Evolutionary conservation across 148 eudicot genomes (phyloP).

Genomic region (Amaranthus palmeri): DNA sequence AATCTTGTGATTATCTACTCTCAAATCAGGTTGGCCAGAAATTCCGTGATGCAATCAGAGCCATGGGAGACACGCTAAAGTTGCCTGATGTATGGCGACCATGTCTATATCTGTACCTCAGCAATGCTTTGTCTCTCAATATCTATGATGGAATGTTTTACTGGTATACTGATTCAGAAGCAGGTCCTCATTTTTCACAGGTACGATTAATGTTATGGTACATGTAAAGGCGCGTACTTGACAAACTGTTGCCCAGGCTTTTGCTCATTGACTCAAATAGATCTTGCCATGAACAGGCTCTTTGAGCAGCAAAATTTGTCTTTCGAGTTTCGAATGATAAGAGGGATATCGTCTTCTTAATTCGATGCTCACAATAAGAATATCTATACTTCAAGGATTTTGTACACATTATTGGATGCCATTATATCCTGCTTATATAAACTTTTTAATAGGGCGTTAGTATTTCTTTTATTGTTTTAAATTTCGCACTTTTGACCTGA

Average conservation of each 20-base stretch:
- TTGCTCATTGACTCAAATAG: not conserved
- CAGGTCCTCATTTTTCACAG: conserved; percentile 80
- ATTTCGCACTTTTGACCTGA: not conserved
- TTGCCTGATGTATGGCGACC: conserved; percentile 87
- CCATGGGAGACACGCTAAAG: conserved; percentile 80
- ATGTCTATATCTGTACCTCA: conserved; percentile 78
- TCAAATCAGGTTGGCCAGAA: conserved; percentile 54
- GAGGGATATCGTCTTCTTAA: too few relatives aligned
- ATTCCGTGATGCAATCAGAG: conserved; percentile 48
- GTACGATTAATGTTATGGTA: conserved; percentile 21
- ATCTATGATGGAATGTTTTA: conserved; percentile 87
- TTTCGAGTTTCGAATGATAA: too few relatives aligned
- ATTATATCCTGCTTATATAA: too few relatives aligned
- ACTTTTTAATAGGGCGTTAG: too few relatives aligned
- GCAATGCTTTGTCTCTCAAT: conserved; percentile 61
- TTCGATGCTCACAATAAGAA: too few relatives aligned
- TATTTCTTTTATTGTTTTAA: not conserved
- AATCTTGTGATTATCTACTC: not conserved
- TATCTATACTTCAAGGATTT: too few relatives aligned
- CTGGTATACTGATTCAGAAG: conserved; percentile 76
- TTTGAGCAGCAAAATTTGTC: too few relatives aligned
- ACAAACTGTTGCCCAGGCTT: not conserved
- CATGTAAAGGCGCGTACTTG: not conserved
- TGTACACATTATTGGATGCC: too few relatives aligned
- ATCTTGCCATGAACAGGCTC: too few relatives aligned